A percentile compares a stretch with the other conserved stretches of the same genome.
Conservation (phyloP, 2,329 filamentous ascomycete genomes). For the Ceratocystis albifundus region DNA sequence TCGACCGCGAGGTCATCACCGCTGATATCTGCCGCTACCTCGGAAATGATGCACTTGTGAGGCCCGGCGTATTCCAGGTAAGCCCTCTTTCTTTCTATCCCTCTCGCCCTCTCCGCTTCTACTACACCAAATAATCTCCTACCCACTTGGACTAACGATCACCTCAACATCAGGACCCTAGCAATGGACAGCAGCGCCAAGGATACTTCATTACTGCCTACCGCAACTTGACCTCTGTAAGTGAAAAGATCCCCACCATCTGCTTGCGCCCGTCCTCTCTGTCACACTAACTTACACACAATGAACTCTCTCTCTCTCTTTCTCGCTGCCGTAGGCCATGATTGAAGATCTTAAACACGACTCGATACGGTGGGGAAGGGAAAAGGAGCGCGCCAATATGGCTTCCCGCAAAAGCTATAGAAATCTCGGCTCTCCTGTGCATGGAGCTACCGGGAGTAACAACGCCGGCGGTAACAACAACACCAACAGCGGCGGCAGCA, state of each 20-base stretch:
- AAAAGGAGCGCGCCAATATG: slow-evolving; percentile 38
- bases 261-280: slow-evolving; percentile 13
- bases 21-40: slow-evolving; percentile 76
- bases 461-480: background rate
- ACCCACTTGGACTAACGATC: slow-evolving; percentile 21
- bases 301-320: too few species aligned
- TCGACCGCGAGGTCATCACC: slow-evolving; percentile 56
- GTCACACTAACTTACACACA: background rate
- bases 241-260: slow-evolving; percentile 28
- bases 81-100: slow-evolving; percentile 26
- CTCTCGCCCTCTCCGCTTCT: too few species aligned
- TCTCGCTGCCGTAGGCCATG: slow-evolving; percentile 39
- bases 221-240: slow-evolving; percentile 64
- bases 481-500: background rate
- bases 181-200: slow-evolving; percentile 49
- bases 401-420: slow-evolving; percentile 17
- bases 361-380: slow-evolving; percentile 51
- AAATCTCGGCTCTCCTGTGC: slow-evolving; percentile 14
- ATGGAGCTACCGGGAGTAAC: background rate
- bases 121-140: too few species aligned
- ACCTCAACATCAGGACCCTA: slow-evolving; percentile 37
- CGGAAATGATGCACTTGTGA: slow-evolving; percentile 69
- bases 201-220: slow-evolving; percentile 73
- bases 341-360: slow-evolving; percentile 52
- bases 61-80: slow-evolving; percentile 64